Conservation (phyloP, 192 early-diverging fungal genomes). For the Linnemannia zychae region DNA sequence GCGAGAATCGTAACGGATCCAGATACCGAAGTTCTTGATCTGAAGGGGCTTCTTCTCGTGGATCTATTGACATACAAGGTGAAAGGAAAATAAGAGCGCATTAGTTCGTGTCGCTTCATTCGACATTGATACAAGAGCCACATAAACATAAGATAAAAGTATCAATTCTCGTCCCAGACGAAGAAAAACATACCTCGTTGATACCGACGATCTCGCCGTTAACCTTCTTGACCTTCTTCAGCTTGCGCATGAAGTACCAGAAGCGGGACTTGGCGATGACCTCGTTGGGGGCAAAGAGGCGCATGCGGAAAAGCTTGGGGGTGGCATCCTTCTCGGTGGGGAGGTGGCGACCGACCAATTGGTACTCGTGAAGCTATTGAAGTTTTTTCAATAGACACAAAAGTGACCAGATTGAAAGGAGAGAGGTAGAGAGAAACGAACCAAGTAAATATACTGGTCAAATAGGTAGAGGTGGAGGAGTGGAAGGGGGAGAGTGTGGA, state of each 20-base stretch:
- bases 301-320: slow-evolving; percentile 98
- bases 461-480: slow-evolving; percentile 28
- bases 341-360: slow-evolving; percentile 95
- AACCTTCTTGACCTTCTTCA: slow-evolving; percentile 99
- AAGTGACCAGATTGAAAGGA: slow-evolving; percentile 35
- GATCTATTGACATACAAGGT: slow-evolving; percentile 67
- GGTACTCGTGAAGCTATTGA: slow-evolving; percentile 68
- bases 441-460: slow-evolving; percentile 61
- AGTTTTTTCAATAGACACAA: slow-evolving; percentile 31
- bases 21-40: slow-evolving; percentile 99
- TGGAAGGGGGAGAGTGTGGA: background rate
- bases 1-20: slow-evolving; percentile 99
- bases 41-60: slow-evolving; percentile 92
- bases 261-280: slow-evolving; percentile 99
- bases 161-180: slow-evolving; percentile 26
- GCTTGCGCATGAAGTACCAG: slow-evolving; percentile 99
- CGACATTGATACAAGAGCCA: slow-evolving; percentile 94
- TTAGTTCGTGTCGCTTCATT: background rate
- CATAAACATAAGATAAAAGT: slow-evolving; percentile 94
- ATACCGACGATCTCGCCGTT: slow-evolving; percentile 97
- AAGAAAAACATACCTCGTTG: slow-evolving; percentile 87
- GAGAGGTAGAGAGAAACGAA: slow-evolving; percentile 44
- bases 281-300: slow-evolving; percentile 98
- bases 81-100: background rate
- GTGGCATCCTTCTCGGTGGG: slow-evolving; percentile 91